A percentile compares a stretch with the other conserved stretches of the same genome.
phyloP scores from a whole-genome alignment of 1,284 basidiomycete genomes.

The Anthracocystis setariae region DNA sequence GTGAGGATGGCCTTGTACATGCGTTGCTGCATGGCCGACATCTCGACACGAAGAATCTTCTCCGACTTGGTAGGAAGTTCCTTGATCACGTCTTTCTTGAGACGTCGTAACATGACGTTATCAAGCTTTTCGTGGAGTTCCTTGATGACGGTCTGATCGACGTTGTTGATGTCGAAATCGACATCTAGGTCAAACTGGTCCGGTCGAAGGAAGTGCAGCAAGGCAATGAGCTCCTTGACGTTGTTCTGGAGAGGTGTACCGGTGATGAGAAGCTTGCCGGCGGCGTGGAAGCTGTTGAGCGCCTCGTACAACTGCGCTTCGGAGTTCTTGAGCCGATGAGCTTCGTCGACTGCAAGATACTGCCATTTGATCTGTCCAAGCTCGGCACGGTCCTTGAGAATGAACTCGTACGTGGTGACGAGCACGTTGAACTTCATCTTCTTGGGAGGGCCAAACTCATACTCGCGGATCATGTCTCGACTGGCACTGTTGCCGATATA shows the following conservation, averaged over 20 bases:
- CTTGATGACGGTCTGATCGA: conserved; percentile 74
- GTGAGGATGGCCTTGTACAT: conserved; percentile 99
- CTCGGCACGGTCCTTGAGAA: conserved; percentile 94
- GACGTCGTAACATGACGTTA: conserved; percentile 90
- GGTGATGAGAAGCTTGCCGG: conserved; percentile 93
- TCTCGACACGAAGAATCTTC: conserved; percentile 95
- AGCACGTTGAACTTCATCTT: conserved; percentile 91
- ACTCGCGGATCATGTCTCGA: conserved; percentile 80
- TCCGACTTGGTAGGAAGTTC: conserved; percentile 97
- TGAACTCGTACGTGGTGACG: conserved; percentile 97
- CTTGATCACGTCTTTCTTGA: conserved; percentile 98
- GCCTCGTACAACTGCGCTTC: conserved; percentile 98
- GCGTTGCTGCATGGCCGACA: conserved; percentile 95
- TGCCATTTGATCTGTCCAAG: conserved; percentile 95
- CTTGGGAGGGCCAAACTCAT: conserved; percentile 86
- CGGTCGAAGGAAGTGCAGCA: conserved; percentile 99
- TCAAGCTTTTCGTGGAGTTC: conserved; percentile 91
- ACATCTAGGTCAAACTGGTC: conserved; percentile 84
- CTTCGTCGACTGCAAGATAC: conserved; percentile 99
- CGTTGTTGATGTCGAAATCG: conserved; percentile 85
- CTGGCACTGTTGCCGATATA: conserved; percentile 94
- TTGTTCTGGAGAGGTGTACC: conserved; percentile 99
- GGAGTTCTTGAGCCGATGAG: conserved; percentile 96
- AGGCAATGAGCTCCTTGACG: conserved; percentile 92
- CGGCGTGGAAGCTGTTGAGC: conserved; percentile 85